Evolutionary conservation across 1,284 basidiomycete genomes (phyloP).

Genomic region (Trametes pubescens): DNA sequence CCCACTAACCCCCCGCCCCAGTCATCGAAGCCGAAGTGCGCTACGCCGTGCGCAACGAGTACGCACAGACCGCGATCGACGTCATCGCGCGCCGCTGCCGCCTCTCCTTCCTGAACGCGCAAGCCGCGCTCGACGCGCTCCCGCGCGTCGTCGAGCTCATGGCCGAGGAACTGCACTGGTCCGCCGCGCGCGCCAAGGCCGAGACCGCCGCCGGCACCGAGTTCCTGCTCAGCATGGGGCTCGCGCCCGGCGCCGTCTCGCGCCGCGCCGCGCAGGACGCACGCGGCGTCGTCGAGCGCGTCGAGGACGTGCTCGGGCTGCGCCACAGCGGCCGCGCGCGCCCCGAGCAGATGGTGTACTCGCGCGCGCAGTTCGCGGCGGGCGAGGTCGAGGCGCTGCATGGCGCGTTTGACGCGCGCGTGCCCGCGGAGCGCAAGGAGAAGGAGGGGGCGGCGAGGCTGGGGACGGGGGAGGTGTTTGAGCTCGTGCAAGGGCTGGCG

Average conservation of each 20-base stretch:
- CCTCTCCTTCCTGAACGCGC: constrained; percentile 92
- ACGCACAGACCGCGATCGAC: constrained; percentile 90
- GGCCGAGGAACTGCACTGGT: constrained; percentile 88
- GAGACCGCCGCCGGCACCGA: constrained; percentile 70
- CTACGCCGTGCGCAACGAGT: constrained; percentile 92
- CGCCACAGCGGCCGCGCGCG: constrained; percentile 38
- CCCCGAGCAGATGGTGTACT: constrained; percentile 49
- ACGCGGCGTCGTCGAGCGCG: constrained; percentile 48
- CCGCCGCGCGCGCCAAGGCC: constrained; percentile 57
- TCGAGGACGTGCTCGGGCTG: constrained; percentile 43
- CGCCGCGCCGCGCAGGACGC: constrained; percentile 41
- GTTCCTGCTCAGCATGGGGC: constrained; percentile 83
- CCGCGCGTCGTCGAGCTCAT: constrained; percentile 93
- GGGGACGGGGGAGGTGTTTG: constrained; percentile 49
- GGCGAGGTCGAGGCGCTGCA: constrained; percentile 73
- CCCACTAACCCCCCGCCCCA: constrained; percentile 36
- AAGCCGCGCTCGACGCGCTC: constrained; percentile 85
- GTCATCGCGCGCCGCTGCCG: constrained; percentile 93
- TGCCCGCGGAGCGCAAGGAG: constrained; percentile 15
- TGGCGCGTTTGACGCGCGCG: constrained; percentile 57
- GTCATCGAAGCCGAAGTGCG: constrained; percentile 94
- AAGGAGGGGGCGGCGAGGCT: constrained; percentile 40
- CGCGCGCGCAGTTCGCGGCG: constrained; percentile 70
- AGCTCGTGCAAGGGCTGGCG: constrained; percentile 54
- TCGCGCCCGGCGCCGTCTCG: constrained; percentile 53